Evolutionary conservation across 352 stramenopile genomes (phyloP), one percentile per base, ranked within the genome.

Genomic region (Thraustochytrium sp.): DNA sequence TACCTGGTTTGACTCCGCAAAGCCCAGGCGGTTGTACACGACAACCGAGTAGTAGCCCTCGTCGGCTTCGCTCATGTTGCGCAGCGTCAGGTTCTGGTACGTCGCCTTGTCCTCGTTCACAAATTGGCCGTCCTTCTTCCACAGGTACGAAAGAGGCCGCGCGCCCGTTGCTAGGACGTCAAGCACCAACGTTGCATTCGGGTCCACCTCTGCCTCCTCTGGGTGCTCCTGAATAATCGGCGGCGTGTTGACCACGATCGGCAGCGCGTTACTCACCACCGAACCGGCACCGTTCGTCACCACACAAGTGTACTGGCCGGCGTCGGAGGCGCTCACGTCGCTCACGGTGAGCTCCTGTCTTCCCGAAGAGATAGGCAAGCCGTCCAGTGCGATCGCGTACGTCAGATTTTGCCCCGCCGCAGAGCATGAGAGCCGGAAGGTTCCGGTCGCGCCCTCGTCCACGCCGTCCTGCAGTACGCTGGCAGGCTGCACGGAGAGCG

Each of bases 121-220:
- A 38, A 37, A 80, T n/a, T 80, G 46, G 18, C 68, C 68, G 38
- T 80, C 68, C 34, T 80, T 80, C 49, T 65, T 80, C 68, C 68
- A 80, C n/a, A 80, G 18, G 38, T 80, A 80, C 26, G 5, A 5
- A 8, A 80, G 53, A 8, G 68, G 68, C 4, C 29, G 23, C 1
- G 68, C 68, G 9, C 68, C 68, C 9, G 13, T 51, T 13, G 68
- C 68, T 46, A 29, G 5, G 2, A 80, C 68, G 42, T 9, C 26
- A 34, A 80, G 31, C 48, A 48, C 34, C 9, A 38, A 42, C 2
- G 18, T 18, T 18, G 3, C 42, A 16, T 44, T 44, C 3, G 68
- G 68, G 16, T 80, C 21, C 11, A 75, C 68, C 34, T 23, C 31
- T 23, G 63, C 2, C 26, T 23, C n/a, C 8, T 23, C 16, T 26